These are phyloP conservation scores for Entophlyctis helioformis DNA, from an alignment of 192 early-diverging fungal species.

Conservation along the genomic window DNA sequence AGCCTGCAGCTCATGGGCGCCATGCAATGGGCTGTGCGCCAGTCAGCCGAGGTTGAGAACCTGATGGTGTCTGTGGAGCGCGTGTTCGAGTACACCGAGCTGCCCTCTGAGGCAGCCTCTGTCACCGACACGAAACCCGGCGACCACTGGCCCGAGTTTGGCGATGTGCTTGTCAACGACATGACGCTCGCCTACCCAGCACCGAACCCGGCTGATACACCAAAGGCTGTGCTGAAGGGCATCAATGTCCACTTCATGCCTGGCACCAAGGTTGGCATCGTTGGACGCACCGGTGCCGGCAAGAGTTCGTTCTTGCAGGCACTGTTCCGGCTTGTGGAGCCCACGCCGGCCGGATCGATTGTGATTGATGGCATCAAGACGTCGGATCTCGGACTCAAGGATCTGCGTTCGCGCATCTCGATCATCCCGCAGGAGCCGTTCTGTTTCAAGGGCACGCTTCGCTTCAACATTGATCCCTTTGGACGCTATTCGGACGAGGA, in stretches of 20 bases:
- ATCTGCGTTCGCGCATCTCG: constrained; percentile 38
- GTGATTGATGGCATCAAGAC: constrained; percentile 58
- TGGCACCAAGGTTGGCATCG: constrained; percentile 66
- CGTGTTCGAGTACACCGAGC: constrained; percentile 44
- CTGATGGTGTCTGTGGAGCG: constrained; percentile 54
- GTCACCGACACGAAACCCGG: neutral
- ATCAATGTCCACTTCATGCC: constrained; percentile 49
- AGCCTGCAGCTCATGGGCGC: constrained; percentile 39
- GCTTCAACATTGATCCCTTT: constrained; percentile 69
- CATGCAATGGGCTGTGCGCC: constrained; percentile 35
- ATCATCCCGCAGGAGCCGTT: constrained; percentile 61
- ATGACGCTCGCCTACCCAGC: constrained; percentile 45
- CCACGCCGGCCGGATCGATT: constrained; percentile 33
- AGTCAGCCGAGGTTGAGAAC: constrained; percentile 36
- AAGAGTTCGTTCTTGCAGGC: constrained; percentile 56
- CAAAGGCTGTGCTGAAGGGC: constrained; percentile 37
- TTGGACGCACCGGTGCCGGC: constrained; percentile 78
- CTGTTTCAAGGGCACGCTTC: constrained; percentile 51
- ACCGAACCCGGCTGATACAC: no score
- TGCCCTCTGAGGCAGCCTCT: constrained; percentile 5
- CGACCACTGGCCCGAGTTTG: constrained; percentile 43
- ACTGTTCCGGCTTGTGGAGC: constrained; percentile 66
- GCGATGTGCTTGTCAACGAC: constrained; percentile 43
- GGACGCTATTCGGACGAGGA: constrained; percentile 43
- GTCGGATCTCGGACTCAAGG: constrained; percentile 36